Conservation (phyloP, 108 stramenopile genomes). For the Asterionellopsis glacialis region DNA sequence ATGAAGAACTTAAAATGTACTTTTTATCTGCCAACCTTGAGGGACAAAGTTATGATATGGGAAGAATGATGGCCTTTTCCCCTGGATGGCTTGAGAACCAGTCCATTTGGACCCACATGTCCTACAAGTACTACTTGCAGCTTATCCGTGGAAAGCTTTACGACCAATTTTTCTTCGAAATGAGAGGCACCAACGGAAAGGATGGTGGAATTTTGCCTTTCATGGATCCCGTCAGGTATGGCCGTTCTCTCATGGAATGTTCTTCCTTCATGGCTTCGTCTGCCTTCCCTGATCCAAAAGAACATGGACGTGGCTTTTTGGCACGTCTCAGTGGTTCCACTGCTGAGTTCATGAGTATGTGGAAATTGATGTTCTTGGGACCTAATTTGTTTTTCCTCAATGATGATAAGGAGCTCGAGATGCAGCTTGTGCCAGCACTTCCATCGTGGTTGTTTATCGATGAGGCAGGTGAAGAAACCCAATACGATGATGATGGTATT, state of each 20-base stretch:
- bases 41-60: constrained; percentile 92
- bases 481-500: constrained; percentile 73
- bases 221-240: constrained; percentile 89
- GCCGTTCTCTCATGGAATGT: constrained; percentile 91
- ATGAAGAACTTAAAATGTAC: constrained; percentile 84
- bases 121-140: constrained; percentile 94
- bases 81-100: constrained; percentile 97
- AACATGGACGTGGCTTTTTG: constrained; percentile 86
- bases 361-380: constrained; percentile 91
- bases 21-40: constrained; percentile 82
- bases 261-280: constrained; percentile 91
- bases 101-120: constrained; percentile 97
- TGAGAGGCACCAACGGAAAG: constrained; percentile 33
- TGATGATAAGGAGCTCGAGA: constrained; percentile 65
- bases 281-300: constrained; percentile 81
- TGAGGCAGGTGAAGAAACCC: constrained; percentile 32
- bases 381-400: constrained; percentile 72
- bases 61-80: constrained; percentile 93
- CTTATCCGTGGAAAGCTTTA: constrained; percentile 92
- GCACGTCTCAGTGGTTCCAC: constrained; percentile 94
- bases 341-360: constrained; percentile 93
- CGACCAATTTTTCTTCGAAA: constrained; percentile 87
- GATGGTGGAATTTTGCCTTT: constrained; percentile 85
- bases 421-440: constrained; percentile 84
- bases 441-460: constrained; percentile 89